Evolutionary conservation across 164 flowering plant genomes (phyloP).

Genomic region (Aristolochia contorta): DNA sequence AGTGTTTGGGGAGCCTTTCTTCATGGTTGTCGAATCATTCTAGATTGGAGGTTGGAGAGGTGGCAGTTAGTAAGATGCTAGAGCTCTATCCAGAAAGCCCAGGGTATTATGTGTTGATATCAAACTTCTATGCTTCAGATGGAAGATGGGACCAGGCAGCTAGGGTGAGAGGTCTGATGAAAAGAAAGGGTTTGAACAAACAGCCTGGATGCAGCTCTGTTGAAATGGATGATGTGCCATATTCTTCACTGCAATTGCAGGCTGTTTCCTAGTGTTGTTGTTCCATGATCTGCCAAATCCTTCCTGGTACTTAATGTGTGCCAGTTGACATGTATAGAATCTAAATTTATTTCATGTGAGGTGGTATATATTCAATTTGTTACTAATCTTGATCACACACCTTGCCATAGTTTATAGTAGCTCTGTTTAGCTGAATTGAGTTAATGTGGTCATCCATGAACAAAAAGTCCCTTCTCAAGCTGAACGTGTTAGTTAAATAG

Average conservation of each 20-base stretch:
- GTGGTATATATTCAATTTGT: too few relatives aligned
- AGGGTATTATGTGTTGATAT: constrained; percentile 49
- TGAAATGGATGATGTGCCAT: constrained; percentile 21
- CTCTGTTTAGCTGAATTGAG: too few relatives aligned
- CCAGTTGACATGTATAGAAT: too few relatives aligned
- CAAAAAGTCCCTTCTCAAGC: too few relatives aligned
- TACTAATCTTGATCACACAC: too few relatives aligned
- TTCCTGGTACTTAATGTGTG: too few relatives aligned
- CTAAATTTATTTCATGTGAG: too few relatives aligned
- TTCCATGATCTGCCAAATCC: background rate
- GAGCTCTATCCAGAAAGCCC: constrained; percentile 44
- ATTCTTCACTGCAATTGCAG: constrained; percentile 12
- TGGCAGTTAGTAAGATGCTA: constrained; percentile 42
- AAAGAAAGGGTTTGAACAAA: constrained; percentile 42
- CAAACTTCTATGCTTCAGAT: constrained; percentile 47
- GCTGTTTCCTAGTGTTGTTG: background rate
- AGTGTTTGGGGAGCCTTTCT: constrained; percentile 55
- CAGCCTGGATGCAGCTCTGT: constrained; percentile 42
- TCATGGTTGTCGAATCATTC: constrained; percentile 64
- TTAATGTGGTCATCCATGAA: too few relatives aligned
- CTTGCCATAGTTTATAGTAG: too few relatives aligned
- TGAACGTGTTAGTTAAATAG: too few relatives aligned
- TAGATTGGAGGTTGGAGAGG: constrained; percentile 57
- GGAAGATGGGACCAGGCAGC: constrained; percentile 49
- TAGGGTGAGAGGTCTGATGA: constrained; percentile 51